Evolutionary conservation across 345 rosid species (phyloP).

Genomic region (Mercurialis annua): DNA sequence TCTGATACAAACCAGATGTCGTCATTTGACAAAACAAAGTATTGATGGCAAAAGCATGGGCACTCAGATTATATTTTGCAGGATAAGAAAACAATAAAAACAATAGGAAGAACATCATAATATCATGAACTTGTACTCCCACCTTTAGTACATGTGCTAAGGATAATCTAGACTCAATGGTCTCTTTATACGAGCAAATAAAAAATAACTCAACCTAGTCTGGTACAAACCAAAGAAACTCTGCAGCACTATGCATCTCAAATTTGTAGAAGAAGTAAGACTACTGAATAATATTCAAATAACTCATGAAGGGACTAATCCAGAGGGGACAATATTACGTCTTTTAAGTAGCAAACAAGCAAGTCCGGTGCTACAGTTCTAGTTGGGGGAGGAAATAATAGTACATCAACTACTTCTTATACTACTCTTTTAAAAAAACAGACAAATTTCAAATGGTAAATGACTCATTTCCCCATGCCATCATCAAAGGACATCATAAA

Average conservation of each 20-base stretch:
- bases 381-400: background rate
- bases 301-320: background rate
- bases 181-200: background rate
- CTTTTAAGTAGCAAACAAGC: background rate
- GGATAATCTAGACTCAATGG: background rate
- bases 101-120: background rate
- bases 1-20: background rate
- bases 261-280: background rate
- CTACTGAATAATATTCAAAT: background rate
- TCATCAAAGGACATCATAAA: background rate
- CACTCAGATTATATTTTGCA: background rate
- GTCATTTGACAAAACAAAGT: background rate
- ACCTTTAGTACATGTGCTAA: background rate
- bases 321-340: background rate
- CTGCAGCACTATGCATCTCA: slow-evolving; percentile 1
- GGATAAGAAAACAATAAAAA: background rate
- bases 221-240: background rate
- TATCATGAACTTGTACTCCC: background rate
- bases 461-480: background rate
- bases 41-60: background rate
- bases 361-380: background rate
- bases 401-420: background rate
- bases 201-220: background rate
- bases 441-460: slow-evolving; percentile 5
- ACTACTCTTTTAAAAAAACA: too few relatives aligned